These are phyloP conservation scores for Leptodontidium sp. DNA, from an alignment of 2,329 filamentous ascomycete species.

Conservation along the genomic window DNA sequence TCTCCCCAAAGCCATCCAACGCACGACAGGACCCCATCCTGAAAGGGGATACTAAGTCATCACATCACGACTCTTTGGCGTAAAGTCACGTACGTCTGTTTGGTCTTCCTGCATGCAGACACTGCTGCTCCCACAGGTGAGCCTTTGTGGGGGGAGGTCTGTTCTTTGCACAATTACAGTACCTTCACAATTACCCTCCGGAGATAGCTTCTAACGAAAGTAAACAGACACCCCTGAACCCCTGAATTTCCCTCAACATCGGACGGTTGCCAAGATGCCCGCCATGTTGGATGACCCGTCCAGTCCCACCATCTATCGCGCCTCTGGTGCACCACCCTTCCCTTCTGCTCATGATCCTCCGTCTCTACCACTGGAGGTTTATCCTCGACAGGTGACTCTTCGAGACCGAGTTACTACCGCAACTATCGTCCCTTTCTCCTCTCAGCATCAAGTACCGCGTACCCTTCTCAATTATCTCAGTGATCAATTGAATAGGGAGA, in stretches of 20 bases:
- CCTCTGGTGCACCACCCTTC: constrained; percentile 60
- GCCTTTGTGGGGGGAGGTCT: not conserved
- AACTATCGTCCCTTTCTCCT: constrained; percentile 73
- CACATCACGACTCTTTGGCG: not conserved
- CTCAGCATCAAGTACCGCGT: constrained; percentile 65
- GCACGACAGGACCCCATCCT: not conserved
- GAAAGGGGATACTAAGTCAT: not conserved
- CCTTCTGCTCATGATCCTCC: constrained; percentile 60
- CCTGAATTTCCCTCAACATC: constrained; percentile 10
- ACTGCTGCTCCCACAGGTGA: not conserved
- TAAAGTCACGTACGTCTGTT: not conserved
- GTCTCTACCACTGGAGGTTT: constrained; percentile 52
- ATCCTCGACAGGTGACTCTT: constrained; percentile 68
- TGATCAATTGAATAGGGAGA: constrained; percentile 74
- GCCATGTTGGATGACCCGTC: constrained; percentile 69
- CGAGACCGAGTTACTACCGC: constrained; percentile 73
- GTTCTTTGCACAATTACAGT: not conserved
- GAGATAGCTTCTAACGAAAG: constrained; percentile 14
- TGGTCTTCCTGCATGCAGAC: not conserved
- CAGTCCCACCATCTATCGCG: constrained; percentile 61
- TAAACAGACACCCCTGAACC: constrained; percentile 23
- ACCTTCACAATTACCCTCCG: not conserved
- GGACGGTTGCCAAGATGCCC: constrained; percentile 55
- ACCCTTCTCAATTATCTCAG: constrained; percentile 70
- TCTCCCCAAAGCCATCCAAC: constrained; percentile 9